Evolutionary conservation across 2,329 filamentous ascomycete genomes (phyloP).

Genomic region (Xylariaceae sp.): DNA sequence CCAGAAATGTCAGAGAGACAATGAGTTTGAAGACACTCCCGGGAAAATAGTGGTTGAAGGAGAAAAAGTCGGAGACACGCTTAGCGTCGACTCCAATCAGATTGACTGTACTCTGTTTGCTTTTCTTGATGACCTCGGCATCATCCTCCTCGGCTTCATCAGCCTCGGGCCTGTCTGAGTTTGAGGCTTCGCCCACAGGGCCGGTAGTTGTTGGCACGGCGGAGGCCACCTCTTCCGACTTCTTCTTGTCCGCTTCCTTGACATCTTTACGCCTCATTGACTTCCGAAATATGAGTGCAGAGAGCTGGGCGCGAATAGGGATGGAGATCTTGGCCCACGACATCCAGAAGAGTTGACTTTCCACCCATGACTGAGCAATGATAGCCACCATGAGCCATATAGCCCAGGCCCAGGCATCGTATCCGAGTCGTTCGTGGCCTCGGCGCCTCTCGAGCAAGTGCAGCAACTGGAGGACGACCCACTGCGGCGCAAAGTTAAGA

Average conservation of each 20-base stretch:
- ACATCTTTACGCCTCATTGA: constrained; percentile 70
- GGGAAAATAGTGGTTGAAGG: constrained; percentile 58
- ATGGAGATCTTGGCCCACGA: constrained; percentile 55
- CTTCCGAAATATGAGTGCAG: constrained; percentile 68
- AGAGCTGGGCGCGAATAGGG: constrained; percentile 62
- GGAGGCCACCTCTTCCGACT: constrained; percentile 26
- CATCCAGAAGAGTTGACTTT: constrained; percentile 61
- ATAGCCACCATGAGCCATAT: constrained; percentile 54
- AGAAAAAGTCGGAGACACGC: constrained; percentile 60
- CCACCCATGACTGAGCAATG: constrained; percentile 51
- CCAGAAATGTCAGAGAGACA: constrained; percentile 58
- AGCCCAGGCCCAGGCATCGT: constrained; percentile 61
- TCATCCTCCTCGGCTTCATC: constrained; percentile 40
- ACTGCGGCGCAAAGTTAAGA: constrained; percentile 63
- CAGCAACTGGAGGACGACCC: constrained; percentile 59
- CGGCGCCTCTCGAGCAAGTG: constrained; percentile 52
- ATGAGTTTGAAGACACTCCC: constrained; percentile 55
- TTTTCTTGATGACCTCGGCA: constrained; percentile 36
- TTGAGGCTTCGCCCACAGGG: constrained; percentile 20
- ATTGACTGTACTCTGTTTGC: constrained; percentile 67
- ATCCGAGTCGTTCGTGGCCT: constrained; percentile 34
- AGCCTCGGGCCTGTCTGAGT: constrained; percentile 24
- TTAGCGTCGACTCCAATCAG: constrained; percentile 69
- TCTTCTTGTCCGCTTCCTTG: constrained; percentile 51
- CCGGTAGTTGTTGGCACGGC: constrained; percentile 21